Evolutionary conservation across 352 stramenopile genomes (phyloP).

Genomic region (Phytopythium helicoides): DNA sequence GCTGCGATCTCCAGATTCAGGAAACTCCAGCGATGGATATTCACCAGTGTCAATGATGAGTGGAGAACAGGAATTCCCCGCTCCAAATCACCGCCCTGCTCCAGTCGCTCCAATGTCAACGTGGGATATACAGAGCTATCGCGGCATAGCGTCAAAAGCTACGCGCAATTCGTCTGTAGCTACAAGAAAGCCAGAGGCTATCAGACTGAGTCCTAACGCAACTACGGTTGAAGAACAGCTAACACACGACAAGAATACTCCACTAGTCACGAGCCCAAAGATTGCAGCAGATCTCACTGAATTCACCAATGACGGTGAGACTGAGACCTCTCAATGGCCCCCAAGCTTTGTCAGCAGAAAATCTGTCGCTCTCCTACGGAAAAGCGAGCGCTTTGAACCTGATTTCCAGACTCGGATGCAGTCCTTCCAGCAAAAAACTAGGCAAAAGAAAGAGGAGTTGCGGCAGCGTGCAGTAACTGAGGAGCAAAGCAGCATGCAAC

Average conservation of each 20-base stretch:
- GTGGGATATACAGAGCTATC: no score
- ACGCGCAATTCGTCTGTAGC: no score
- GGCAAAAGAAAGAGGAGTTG: constrained; percentile 47
- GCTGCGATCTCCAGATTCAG: not conserved
- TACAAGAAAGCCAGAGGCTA: no score
- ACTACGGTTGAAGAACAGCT: no score
- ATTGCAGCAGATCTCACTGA: not conserved
- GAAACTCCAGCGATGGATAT: constrained; percentile 1
- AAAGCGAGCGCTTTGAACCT: constrained; percentile 49
- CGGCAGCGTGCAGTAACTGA: constrained; percentile 30
- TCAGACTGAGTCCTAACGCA: no score
- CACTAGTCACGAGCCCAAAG: not conserved
- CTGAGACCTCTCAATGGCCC: not conserved
- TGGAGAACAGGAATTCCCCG: not conserved
- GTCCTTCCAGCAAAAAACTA: constrained; percentile 42
- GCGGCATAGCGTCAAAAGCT: no score
- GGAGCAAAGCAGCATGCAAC: constrained; percentile 21
- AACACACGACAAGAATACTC: no score
- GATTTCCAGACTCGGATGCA: constrained; percentile 66
- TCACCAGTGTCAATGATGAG: constrained; percentile 1
- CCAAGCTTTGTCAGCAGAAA: constrained; percentile 13
- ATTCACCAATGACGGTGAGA: no score
- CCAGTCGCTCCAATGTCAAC: not conserved
- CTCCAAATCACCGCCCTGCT: not conserved
- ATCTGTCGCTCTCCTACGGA: constrained; percentile 39